These are phyloP conservation scores for Acer saccharum DNA, from an alignment of 345 rosid species.

Conservation along the genomic window DNA sequence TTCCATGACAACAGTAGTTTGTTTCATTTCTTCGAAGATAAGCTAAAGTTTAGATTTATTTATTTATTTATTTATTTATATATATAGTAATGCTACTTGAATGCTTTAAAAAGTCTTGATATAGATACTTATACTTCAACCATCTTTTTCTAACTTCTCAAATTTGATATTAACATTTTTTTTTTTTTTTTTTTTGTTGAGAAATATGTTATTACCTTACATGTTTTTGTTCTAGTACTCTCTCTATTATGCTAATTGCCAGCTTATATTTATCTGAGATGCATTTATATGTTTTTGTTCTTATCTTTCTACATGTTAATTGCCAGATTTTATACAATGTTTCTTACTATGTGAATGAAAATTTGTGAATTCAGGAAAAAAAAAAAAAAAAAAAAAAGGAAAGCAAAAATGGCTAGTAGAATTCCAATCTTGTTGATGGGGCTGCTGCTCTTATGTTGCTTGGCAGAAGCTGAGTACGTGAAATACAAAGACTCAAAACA, in stretches of 20 bases:
- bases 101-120: too few relatives aligned
- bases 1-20: not conserved
- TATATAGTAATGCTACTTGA: not conserved
- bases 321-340: not conserved
- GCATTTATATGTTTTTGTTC: not conserved
- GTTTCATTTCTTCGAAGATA: not conserved
- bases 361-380: not conserved
- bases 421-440: conserved; percentile 33
- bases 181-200: too few relatives aligned
- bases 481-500: conserved; percentile 52
- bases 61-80: too few relatives aligned
- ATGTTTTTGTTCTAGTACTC: not conserved
- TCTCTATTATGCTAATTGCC: not conserved
- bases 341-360: not conserved
- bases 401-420: conserved; percentile 32
- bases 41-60: too few relatives aligned
- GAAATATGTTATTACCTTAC: too few relatives aligned
- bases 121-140: not conserved
- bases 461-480: conserved; percentile 35
- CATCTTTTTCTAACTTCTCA: not conserved
- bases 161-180: too few relatives aligned
- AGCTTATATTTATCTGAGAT: not conserved
- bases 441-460: conserved; percentile 28
- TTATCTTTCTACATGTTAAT: too few relatives aligned
- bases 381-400: not conserved